Conservation (phyloP, 2,329 filamentous ascomycete species). For the Aspergillus awamori region DNA sequence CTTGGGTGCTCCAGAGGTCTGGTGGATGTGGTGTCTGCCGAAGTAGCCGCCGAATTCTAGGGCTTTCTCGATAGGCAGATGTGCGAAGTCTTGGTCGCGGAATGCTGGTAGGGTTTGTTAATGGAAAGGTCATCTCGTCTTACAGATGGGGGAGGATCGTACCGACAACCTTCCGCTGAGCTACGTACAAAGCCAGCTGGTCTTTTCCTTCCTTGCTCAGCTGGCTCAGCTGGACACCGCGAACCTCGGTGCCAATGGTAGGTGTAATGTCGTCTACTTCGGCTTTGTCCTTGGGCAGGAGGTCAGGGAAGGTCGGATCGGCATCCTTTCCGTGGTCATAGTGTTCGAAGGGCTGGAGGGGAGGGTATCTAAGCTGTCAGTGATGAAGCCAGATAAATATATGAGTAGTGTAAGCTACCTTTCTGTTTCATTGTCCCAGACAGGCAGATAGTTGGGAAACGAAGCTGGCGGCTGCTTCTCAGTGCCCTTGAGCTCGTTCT, state of each 20-base stretch:
- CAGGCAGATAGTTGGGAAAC: slow-evolving; percentile 74
- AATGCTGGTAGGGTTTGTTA: slow-evolving; percentile 55
- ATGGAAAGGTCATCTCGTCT: neutral
- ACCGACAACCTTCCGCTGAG: slow-evolving; percentile 67
- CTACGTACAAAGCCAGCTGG: slow-evolving; percentile 63
- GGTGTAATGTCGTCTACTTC: slow-evolving; percentile 67
- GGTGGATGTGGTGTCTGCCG: slow-evolving; percentile 79
- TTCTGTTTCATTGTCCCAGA: slow-evolving; percentile 63
- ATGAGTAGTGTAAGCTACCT: slow-evolving; percentile 25
- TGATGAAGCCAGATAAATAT: neutral
- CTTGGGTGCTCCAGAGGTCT: slow-evolving; percentile 73
- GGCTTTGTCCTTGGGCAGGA: slow-evolving; percentile 55
- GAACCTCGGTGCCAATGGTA: slow-evolving; percentile 72
- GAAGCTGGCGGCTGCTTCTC: slow-evolving; percentile 58
- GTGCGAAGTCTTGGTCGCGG: slow-evolving; percentile 72
- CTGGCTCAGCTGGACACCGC: slow-evolving; percentile 70
- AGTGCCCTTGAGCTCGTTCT: slow-evolving; percentile 57
- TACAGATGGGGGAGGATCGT: slow-evolving; percentile 22
- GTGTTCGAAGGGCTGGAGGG: slow-evolving; percentile 70
- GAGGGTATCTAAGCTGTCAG: slow-evolving; percentile 52
- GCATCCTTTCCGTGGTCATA: slow-evolving; percentile 76
- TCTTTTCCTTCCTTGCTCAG: slow-evolving; percentile 71
- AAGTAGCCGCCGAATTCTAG: slow-evolving; percentile 74
- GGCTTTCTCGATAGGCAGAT: slow-evolving; percentile 70
- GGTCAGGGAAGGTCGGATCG: slow-evolving; percentile 68